Base-by-base conservation (phyloP, 2,329 filamentous ascomycete species). In the Diaporthe australafricana region DNA sequence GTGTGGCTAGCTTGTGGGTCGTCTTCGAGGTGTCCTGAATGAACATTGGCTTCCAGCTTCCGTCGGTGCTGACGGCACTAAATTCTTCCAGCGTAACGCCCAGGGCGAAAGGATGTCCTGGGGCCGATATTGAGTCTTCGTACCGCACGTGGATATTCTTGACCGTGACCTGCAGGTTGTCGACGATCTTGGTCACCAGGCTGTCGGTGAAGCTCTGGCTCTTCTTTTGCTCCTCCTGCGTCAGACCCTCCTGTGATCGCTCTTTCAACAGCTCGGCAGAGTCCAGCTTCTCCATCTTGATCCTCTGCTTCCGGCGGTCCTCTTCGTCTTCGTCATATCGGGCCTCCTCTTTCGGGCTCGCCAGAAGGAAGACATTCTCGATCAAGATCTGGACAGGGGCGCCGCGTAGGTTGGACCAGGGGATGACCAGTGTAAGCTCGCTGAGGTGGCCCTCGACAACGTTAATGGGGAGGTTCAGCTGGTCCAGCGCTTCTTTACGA, bases 141-240 rank as follows among this genome's bases (percentile, higher is more conserved):
- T 99, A 99, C 77, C 96, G 94, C 75, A 99, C 90, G 81, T 99
- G 96, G 73, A 99, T 98, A 80, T 98, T 99, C 87, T 98, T 98
- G 82, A 99, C 92, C 30, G 93, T 96, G 77, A 99, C 94, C 82
- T 99, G 96, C 50, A 99, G 87, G 79, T 99, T 99, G 87, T 99
- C 96, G 79, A 98, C 94, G 79, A 99, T 97, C 77, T 98, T 98
- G 47, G 96, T 98, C 60, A 96, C 92, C 76, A 99, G 84, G 80
- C 95, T 98, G 77, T 97, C 92, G 5, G 95, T 98, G 79, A 99
- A 99, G 82, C 94, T 98, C 85, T 99, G 96, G 81, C 94, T 98
- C 84, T 97, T 97, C 82, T 98, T 93, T 82, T 98, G 94, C 80
- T 99, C 96, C 81, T 99, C 96, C 75, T 92, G 91, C 79, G 93